Conservation (phyloP, 2,329 filamentous ascomycete genomes). For the Calonectria pauciramosa region DNA sequence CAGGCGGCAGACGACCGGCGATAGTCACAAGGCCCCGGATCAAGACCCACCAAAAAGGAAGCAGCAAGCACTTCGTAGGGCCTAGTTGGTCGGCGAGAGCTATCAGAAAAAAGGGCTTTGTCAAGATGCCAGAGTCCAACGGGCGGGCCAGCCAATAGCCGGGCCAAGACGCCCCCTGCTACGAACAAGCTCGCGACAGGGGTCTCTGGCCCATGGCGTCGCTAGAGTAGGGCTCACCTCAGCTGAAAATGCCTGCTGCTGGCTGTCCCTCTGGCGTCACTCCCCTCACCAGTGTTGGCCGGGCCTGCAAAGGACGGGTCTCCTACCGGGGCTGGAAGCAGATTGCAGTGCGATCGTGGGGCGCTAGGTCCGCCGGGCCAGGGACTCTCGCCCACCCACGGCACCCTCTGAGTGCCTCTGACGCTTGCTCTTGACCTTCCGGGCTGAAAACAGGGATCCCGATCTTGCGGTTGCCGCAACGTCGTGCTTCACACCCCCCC, state of each 20-base stretch:
- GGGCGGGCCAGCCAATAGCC: conserved; percentile 43
- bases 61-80: conserved; percentile 25
- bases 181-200: conserved; percentile 48
- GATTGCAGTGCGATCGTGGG: conserved; percentile 49
- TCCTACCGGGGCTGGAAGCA: conserved; percentile 36
- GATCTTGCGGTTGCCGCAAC: conserved; percentile 39
- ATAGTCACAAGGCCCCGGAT: conserved; percentile 16
- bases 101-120: background rate
- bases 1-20: conserved; percentile 18
- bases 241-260: conserved; percentile 52
- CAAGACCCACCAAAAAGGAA: conserved; percentile 25
- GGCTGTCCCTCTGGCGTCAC: conserved; percentile 44
- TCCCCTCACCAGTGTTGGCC: conserved; percentile 41
- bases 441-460: conserved; percentile 48
- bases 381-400: conserved; percentile 35
- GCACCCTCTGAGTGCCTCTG: conserved; percentile 35
- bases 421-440: conserved; percentile 41
- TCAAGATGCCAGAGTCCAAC: conserved; percentile 13
- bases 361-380: conserved; percentile 35
- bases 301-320: conserved; percentile 38
- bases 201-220: conserved; percentile 43
- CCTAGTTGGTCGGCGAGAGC: conserved; percentile 26
- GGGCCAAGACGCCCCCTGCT: conserved; percentile 37
- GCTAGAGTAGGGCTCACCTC: conserved; percentile 54
- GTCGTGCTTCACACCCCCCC: conserved; percentile 15